Evolutionary conservation across 345 rosid species (phyloP).

Genomic region (Salix exigua): DNA sequence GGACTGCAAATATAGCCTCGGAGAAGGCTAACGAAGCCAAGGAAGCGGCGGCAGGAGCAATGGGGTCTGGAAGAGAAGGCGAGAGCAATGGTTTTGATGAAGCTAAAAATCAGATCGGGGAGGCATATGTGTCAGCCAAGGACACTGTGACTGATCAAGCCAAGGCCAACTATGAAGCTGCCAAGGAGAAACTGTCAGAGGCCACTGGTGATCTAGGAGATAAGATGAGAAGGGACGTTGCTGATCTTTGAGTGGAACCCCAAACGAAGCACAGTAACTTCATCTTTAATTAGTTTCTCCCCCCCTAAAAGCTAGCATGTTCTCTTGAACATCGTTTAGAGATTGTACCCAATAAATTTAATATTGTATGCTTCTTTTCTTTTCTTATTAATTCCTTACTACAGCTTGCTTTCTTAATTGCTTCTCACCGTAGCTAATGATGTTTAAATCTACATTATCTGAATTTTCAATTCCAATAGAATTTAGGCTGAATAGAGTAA

Average conservation of each 20-base stretch:
- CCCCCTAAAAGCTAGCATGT: neutral
- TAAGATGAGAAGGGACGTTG: constrained; percentile 22
- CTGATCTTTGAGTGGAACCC: constrained; percentile 23
- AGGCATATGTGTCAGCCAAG: constrained; percentile 41
- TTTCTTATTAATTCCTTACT: neutral
- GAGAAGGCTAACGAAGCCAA: constrained; percentile 8
- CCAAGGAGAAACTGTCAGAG: constrained; percentile 48
- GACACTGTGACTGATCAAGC: constrained; percentile 22
- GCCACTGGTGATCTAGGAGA: constrained; percentile 44
- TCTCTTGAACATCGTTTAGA: neutral
- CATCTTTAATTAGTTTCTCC: neutral
- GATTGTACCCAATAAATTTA: neutral
- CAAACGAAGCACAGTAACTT: neutral
- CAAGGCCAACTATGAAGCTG: constrained; percentile 37
- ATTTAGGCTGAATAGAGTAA: too few species aligned
- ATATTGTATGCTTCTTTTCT: neutral
- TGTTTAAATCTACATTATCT: too few species aligned
- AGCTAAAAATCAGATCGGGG: constrained; percentile 32
- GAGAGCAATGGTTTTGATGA: constrained; percentile 14
- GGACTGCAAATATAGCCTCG: neutral
- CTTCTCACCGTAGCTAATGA: too few species aligned
- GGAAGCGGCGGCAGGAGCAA: neutral
- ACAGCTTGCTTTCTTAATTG: neutral
- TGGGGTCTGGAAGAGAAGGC: neutral
- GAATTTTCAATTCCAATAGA: too few species aligned